Conservation (phyloP, 2,329 filamentous ascomycete genomes). For the Chalaropsis thielavioides region DNA sequence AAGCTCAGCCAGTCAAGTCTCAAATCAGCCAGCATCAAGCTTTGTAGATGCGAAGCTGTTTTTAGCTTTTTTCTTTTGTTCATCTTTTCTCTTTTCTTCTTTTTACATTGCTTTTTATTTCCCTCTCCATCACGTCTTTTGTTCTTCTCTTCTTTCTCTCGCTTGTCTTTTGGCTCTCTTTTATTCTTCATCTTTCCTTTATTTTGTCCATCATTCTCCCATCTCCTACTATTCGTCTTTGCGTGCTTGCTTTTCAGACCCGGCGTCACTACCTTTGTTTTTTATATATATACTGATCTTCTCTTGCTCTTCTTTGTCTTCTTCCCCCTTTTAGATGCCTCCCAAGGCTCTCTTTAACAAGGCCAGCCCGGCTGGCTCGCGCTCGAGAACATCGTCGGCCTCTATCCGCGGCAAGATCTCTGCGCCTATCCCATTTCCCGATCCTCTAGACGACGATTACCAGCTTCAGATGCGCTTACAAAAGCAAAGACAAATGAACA, state of each 20-base stretch:
- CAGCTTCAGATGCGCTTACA: conserved; percentile 18
- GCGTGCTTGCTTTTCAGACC: background rate
- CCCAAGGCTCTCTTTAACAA: conserved; percentile 21
- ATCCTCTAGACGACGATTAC: conserved; percentile 38
- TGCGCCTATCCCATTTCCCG: conserved; percentile 42
- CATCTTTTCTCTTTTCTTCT: background rate
- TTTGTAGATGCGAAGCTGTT: conserved; percentile 4
- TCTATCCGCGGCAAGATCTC: conserved; percentile 48
- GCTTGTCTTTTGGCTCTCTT: background rate
- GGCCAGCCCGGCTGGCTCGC: conserved; percentile 25
- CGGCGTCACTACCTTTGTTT: background rate
- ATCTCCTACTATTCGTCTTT: background rate
- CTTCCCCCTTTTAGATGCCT: background rate
- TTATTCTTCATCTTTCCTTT: background rate
- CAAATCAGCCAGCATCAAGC: background rate
- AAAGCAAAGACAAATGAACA: conserved; percentile 18
- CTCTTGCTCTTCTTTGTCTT: background rate
- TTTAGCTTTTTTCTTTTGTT: background rate
- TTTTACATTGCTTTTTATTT: conserved; percentile 3
- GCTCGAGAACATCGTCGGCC: background rate
- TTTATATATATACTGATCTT: background rate
- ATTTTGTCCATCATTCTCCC: background rate
- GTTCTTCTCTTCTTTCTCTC: background rate
- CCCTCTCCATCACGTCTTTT: background rate
- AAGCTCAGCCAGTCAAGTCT: background rate